These are phyloP conservation scores for Populus deltoides DNA, from an alignment of 345 rosid species.

Conservation along the genomic window DNA sequence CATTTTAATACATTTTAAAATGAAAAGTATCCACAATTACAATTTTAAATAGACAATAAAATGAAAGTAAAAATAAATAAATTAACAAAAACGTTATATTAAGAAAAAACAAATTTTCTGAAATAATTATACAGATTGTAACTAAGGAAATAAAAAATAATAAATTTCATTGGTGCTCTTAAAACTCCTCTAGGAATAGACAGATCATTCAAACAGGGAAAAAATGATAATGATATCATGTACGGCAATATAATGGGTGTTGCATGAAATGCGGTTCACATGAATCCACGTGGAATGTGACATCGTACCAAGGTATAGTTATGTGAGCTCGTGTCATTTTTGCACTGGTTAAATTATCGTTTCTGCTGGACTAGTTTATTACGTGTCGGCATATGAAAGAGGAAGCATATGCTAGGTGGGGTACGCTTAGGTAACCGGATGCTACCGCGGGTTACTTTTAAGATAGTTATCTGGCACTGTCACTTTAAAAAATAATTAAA, in stretches of 20 bases:
- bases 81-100: too few relatives aligned
- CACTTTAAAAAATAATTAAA: too few relatives aligned
- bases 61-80: too few relatives aligned
- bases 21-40: too few relatives aligned
- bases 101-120: too few relatives aligned
- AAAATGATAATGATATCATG: conserved; percentile 2
- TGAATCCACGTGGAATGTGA: conserved; percentile 32
- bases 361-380: background rate
- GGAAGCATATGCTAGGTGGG: background rate
- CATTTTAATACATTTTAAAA: too few relatives aligned
- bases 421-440: background rate
- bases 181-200: background rate
- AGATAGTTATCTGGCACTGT: too few relatives aligned
- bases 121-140: too few relatives aligned
- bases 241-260: background rate
- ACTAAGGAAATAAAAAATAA: too few relatives aligned
- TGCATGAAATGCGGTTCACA: conserved; percentile 29
- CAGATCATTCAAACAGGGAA: background rate
- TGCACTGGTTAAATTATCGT: background rate
- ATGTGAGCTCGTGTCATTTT: background rate
- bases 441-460: background rate
- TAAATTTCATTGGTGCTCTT: too few relatives aligned
- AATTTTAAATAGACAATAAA: too few relatives aligned
- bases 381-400: background rate
- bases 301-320: background rate